These are phyloP conservation scores for Termitomyces sp. DNA, from an alignment of 768 basidiomycete species.

Conservation along the genomic window DNA sequence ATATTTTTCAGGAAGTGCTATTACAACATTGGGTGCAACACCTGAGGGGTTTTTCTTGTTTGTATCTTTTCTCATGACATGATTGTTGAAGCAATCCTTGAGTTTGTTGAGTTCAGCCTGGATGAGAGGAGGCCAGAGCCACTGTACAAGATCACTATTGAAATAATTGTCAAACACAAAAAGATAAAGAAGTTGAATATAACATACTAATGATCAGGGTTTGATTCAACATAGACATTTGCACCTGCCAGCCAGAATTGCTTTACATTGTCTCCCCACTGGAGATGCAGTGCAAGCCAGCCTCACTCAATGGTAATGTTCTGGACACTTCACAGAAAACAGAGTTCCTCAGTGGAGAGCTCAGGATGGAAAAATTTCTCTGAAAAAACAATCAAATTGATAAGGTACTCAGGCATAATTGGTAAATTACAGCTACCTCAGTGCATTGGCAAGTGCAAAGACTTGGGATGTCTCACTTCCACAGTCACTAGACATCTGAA, in stretches of 20 bases:
- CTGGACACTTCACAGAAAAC: neutral
- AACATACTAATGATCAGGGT: neutral
- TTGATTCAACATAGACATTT: neutral
- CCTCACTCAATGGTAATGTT: neutral
- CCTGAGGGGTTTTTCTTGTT: neutral
- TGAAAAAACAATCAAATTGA: neutral
- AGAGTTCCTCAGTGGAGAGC: neutral
- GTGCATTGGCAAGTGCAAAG: neutral
- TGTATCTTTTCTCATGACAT: neutral
- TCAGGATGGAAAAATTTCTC: neutral
- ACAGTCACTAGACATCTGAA: neutral
- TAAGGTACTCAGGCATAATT: neutral
- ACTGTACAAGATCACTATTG: neutral
- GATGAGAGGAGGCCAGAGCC: neutral
- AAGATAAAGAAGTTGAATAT: neutral
- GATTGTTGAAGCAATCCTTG: neutral
- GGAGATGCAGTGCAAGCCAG: neutral
- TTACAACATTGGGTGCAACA: neutral
- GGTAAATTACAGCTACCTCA: neutral
- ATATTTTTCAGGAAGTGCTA: neutral
- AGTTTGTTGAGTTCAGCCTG: neutral
- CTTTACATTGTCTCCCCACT: neutral
- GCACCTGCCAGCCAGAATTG: neutral
- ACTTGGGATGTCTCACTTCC: neutral
- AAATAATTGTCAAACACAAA: neutral